Conservation (phyloP, 441 rosid genomes). For the Populus tomentosa region DNA sequence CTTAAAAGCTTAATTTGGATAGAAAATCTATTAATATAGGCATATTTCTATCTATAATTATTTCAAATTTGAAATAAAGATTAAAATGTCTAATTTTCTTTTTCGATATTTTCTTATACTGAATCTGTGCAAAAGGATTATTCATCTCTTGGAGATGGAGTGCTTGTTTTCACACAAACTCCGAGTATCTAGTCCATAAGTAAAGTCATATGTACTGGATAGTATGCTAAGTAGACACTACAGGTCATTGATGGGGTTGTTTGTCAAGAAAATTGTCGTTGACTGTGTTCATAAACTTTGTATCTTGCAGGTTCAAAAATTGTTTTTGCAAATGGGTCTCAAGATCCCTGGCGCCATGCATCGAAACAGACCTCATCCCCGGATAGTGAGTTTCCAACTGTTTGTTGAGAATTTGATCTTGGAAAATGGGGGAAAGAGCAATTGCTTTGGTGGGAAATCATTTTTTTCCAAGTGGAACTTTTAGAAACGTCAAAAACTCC, state of each 20-base stretch:
- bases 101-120: not conserved
- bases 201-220: not conserved
- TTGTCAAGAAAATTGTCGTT: not conserved
- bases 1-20: not conserved
- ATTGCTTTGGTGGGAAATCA: not conserved
- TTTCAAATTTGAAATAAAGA: too few relatives aligned
- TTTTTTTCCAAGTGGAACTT: not conserved
- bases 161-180: not conserved
- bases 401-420: not conserved
- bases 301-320: conserved; percentile 71
- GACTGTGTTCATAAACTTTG: not conserved
- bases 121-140: not conserved
- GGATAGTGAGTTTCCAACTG: conserved; percentile 48
- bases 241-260: not conserved
- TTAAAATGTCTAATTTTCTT: too few relatives aligned
- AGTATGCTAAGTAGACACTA: not conserved
- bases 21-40: too few relatives aligned
- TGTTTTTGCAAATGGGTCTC: conserved; percentile 89
- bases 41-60: too few relatives aligned
- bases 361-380: conserved; percentile 83
- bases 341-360: conserved; percentile 99
- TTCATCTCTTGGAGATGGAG: not conserved
- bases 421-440: not conserved
- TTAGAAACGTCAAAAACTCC: not conserved
- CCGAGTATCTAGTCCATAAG: not conserved